Conservation (phyloP, 306 rosid species). For the Medicago lupulina region DNA sequence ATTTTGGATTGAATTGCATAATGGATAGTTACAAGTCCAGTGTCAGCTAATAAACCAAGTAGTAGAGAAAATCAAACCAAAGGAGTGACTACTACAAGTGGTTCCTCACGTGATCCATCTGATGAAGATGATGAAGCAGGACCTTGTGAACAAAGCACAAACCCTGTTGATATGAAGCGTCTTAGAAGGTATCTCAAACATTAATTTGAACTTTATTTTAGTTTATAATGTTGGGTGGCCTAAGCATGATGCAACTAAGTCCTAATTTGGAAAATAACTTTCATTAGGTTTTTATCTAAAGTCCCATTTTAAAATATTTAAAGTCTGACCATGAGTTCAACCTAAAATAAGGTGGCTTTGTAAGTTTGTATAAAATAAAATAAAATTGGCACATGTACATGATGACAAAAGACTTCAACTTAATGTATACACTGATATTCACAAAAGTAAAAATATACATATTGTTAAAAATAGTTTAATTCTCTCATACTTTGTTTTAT, state of each 20-base stretch:
- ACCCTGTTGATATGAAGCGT: slow-evolving; percentile 61
- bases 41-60: slow-evolving; percentile 64
- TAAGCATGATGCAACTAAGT: not conserved
- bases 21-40: slow-evolving; percentile 61
- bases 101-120: slow-evolving; percentile 77
- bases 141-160: slow-evolving; percentile 69
- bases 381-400: not conserved
- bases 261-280: not conserved
- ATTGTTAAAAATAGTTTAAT: not conserved
- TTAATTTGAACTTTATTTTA: not conserved
- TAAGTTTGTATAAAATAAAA: not conserved
- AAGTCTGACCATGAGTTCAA: no score
- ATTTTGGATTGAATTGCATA: slow-evolving; percentile 40
- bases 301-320: no score
- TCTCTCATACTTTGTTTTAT: not conserved
- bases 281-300: no score
- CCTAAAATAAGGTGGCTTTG: no score
- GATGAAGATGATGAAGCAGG: slow-evolving; percentile 85
- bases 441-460: not conserved
- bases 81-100: slow-evolving; percentile 58
- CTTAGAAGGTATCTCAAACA: slow-evolving; percentile 65
- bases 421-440: not conserved
- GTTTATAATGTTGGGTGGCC: not conserved
- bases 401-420: not conserved
- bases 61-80: slow-evolving; percentile 54